Evolutionary conservation across 345 rosid species (phyloP).

Genomic region (Nasturtium officinale): DNA sequence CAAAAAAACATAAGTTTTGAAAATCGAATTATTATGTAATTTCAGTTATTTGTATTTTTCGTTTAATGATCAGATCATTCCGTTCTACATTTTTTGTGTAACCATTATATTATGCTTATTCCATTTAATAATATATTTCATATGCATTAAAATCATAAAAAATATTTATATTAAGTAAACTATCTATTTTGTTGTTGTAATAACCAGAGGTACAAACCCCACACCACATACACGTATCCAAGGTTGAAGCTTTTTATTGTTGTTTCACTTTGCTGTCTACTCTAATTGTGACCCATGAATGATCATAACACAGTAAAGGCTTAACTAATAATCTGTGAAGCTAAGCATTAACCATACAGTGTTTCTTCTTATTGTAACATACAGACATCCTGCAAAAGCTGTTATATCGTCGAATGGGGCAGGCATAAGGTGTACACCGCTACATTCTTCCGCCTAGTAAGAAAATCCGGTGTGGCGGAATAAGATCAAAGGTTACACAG

Average conservation of each 20-base stretch:
- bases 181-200: not conserved
- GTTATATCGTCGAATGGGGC: conserved; percentile 15
- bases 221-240: not conserved
- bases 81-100: too few species aligned
- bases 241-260: not conserved
- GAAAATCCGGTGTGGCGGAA: not conserved
- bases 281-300: not conserved
- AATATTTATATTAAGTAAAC: too few species aligned
- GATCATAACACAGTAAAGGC: conserved; percentile 10
- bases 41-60: too few species aligned
- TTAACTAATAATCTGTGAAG: conserved; percentile 1
- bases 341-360: not conserved
- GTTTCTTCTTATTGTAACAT: conserved; percentile 13
- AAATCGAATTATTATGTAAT: too few species aligned
- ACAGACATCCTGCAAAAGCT: conserved; percentile 3
- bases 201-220: not conserved
- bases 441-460: not conserved
- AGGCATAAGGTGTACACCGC: not conserved
- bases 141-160: too few species aligned
- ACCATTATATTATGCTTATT: too few species aligned
- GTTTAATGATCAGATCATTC: too few species aligned
- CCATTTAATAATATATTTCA: too few species aligned
- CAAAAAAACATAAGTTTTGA: too few species aligned
- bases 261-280: conserved; percentile 11
- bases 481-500: not conserved